Evolutionary conservation across 1,284 basidiomycete species (phyloP).

Genomic region (Ceratobasidium sp.): DNA sequence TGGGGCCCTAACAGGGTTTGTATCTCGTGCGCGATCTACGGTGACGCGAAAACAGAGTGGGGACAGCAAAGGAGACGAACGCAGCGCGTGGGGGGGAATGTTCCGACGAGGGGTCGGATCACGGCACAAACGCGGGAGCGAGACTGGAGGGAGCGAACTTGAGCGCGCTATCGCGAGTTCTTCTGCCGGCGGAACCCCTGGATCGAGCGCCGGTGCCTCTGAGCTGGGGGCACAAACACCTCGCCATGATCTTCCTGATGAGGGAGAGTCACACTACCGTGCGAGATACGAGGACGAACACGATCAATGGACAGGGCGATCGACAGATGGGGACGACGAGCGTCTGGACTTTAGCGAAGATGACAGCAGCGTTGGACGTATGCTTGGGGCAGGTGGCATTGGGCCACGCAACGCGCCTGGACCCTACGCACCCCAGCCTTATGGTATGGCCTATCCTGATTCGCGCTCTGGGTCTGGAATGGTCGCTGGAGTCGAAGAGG

Average conservation of each 20-base stretch:
- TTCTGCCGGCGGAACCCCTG: slow-evolving; percentile 46
- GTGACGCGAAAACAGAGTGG: slow-evolving; percentile 39
- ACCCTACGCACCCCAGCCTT: slow-evolving; percentile 28
- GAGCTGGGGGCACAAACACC: slow-evolving; percentile 29
- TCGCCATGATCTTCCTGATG: slow-evolving; percentile 39
- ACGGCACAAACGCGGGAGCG: slow-evolving; percentile 36
- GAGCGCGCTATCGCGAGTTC: slow-evolving; percentile 40
- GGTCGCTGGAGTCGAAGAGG: slow-evolving; percentile 39
- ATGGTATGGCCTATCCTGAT: background rate
- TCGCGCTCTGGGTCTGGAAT: slow-evolving; percentile 5
- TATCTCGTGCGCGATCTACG: slow-evolving; percentile 28
- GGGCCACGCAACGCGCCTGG: slow-evolving; percentile 25
- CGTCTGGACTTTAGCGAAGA: slow-evolving; percentile 39
- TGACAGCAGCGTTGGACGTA: slow-evolving; percentile 39
- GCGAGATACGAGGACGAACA: slow-evolving; percentile 34
- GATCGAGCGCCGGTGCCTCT: slow-evolving; percentile 34
- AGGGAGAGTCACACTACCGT: slow-evolving; percentile 33
- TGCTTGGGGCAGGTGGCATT: slow-evolving; percentile 45
- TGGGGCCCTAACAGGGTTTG: slow-evolving; percentile 26
- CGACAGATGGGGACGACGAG: slow-evolving; percentile 43
- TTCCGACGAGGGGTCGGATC: slow-evolving; percentile 37
- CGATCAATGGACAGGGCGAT: slow-evolving; percentile 36
- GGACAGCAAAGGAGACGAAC: slow-evolving; percentile 39
- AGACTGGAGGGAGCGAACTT: slow-evolving; percentile 41
- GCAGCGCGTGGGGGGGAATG: slow-evolving; percentile 34